Conservation (phyloP, 2,329 filamentous ascomycete genomes). For the Stemphylium vesicarium region DNA sequence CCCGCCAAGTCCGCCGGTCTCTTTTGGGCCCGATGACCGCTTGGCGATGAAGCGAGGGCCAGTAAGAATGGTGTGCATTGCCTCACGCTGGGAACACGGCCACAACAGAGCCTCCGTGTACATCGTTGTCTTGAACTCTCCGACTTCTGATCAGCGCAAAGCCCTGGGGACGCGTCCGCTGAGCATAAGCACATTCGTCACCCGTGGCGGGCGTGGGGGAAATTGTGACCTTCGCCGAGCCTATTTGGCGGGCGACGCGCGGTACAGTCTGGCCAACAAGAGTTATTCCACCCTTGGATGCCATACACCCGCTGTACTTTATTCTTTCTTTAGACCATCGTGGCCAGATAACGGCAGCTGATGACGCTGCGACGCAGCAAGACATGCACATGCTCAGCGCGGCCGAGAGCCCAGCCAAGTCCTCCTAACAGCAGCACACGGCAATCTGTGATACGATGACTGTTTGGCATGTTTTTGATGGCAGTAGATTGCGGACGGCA, state of each 20-base stretch:
- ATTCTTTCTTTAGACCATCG: background rate
- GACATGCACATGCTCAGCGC: background rate
- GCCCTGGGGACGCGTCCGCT: slow-evolving; percentile 2
- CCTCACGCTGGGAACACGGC: background rate
- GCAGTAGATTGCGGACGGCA: background rate
- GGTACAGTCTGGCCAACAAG: background rate
- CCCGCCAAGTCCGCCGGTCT: slow-evolving; percentile 4
- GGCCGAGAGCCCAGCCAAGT: background rate
- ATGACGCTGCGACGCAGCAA: background rate
- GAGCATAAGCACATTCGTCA: slow-evolving; percentile 1
- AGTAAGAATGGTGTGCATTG: slow-evolving; percentile 3
- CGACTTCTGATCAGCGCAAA: background rate
- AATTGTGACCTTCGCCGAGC: background rate
- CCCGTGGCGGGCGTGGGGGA: background rate
- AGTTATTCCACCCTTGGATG: background rate
- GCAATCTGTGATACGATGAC: background rate
- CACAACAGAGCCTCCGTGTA: slow-evolving; percentile 1
- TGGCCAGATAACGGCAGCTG: background rate
- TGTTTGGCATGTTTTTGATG: background rate
- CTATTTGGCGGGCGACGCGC: background rate
- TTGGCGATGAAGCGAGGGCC: slow-evolving; percentile 4
- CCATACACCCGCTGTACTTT: background rate
- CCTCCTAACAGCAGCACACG: background rate
- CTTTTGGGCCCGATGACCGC: background rate
- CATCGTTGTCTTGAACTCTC: background rate